Base-by-base conservation (phyloP, 768 basidiomycete species). In the Suillus sp. region DNA sequence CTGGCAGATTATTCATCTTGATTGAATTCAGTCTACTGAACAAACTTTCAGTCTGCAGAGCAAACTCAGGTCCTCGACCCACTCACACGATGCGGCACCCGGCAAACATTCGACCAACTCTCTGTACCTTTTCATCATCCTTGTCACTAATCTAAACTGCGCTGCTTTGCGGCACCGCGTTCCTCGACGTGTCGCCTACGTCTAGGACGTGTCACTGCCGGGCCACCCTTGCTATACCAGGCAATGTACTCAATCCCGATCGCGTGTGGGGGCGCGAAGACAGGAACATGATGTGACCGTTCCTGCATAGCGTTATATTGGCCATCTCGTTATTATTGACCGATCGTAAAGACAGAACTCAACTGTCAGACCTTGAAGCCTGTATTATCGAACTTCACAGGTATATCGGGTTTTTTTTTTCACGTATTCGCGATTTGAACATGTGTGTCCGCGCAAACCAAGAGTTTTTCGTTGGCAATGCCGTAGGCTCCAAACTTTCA, bases 111-210 rank as follows among this genome's bases (percentile, higher is more conserved):
- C n/a, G n/a, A n/a, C n/a, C n/a, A n/a, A n/a, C n/a, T n/a, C n/a
- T n/a, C n/a, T n/a, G n/a, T n/a, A n/a, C n/a, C n/a, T n/a, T n/a
- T n/a, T n/a, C n/a, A n/a, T n/a, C n/a, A n/a, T n/a, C n/a, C n/a
- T n/a, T n/a, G n/a, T n/a, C n/a, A n/a, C n/a, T n/a, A n/a, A n/a
- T n/a, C n/a, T n/a, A n/a, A n/a, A n/a, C n/a, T n/a, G n/a, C n/a
- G n/a, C n/a, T n/a, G n/a, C n/a, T n/a, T n/a, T n/a, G 8, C 43
- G 45, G 47, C 22, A 68, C 71, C 71, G 71, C 67, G 11, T 70
- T 57, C 64, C 71, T 69, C 70, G 68, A 62, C 43, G 37, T 47
- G 40, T 32, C 47, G 27, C 51, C 30, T 25, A 40, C 62, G 48
- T 64, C n/a, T n/a, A n/a, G n/a, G n/a, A n/a, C n/a, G n/a, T n/a